Conservation (phyloP, 345 rosid genomes). For the Trapa incisa region DNA sequence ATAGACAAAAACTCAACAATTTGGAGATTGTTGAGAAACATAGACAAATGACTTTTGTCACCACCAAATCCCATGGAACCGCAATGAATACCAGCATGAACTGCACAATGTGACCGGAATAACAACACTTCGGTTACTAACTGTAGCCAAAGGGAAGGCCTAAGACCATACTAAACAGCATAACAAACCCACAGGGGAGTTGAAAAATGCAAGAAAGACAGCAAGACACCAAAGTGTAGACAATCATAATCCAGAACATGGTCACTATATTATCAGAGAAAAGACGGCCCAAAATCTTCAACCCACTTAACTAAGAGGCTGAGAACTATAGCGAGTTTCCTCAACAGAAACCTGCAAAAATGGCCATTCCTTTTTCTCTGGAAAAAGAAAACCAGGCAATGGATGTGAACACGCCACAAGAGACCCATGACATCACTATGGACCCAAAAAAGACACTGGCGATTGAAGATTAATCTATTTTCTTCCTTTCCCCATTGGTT, state of each 20-base stretch:
- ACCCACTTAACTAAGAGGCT: neutral
- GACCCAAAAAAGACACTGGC: slow-evolving; percentile 49
- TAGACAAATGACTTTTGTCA: neutral
- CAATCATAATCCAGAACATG: neutral
- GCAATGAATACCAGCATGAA: neutral
- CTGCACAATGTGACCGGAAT: neutral
- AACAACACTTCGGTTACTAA: neutral
- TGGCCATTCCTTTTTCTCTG: slow-evolving; percentile 11
- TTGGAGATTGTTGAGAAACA: neutral
- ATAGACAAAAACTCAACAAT: neutral
- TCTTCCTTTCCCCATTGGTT: neutral
- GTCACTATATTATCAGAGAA: neutral
- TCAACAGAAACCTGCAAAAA: neutral
- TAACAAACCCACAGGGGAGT: neutral
- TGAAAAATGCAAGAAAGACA: neutral
- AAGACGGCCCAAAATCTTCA: neutral
- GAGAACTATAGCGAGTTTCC: neutral
- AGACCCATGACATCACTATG: slow-evolving; percentile 41
- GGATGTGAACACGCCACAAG: slow-evolving; percentile 9
- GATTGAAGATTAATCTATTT: neutral
- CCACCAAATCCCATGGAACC: neutral
- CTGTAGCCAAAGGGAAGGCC: neutral
- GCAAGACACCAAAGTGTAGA: neutral
- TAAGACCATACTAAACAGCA: neutral
- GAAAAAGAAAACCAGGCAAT: slow-evolving; percentile 39